Percentiles rank a stretch among this genome's conserved stretches.
Evolutionary conservation across 805 yeast species (phyloP).

Genomic region (Nakazawaea ernobii): DNA sequence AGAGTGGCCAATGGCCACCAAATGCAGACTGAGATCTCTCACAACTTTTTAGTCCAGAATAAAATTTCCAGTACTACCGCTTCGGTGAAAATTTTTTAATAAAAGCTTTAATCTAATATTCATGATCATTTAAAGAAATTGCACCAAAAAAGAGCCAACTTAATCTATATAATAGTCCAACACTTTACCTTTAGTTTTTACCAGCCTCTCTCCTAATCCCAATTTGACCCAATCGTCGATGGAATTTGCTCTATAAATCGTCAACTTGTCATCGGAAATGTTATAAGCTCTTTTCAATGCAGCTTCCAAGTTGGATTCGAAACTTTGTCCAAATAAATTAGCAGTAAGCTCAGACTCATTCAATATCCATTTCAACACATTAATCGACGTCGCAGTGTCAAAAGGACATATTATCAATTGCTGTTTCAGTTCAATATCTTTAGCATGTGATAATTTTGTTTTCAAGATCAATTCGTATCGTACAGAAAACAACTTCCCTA

Average conservation of each 20-base stretch:
- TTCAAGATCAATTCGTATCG: conserved; percentile 46
- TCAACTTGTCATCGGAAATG: conserved; percentile 26
- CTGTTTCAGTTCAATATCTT: conserved; percentile 41
- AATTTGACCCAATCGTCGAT: conserved; percentile 32
- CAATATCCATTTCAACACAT: conserved; percentile 46
- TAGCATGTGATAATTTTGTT: conserved; percentile 41
- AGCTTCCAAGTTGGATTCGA: conserved; percentile 26
- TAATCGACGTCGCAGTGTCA: conserved; percentile 39
- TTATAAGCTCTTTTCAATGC: conserved; percentile 19
- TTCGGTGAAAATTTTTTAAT: background rate
- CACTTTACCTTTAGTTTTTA: conserved; percentile 18
- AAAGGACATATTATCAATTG: conserved; percentile 54
- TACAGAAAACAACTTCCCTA: conserved; percentile 45
- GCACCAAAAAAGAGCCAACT: conserved; percentile 7
- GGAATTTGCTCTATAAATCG: conserved; percentile 15
- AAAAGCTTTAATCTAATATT: background rate
- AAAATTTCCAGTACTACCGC: no score
- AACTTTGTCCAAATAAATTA: conserved; percentile 18
- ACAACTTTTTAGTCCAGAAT: no score
- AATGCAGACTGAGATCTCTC: no score
- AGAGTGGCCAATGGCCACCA: no score
- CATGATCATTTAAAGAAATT: background rate
- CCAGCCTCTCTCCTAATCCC: conserved; percentile 32
- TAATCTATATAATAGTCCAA: conserved; percentile 9
- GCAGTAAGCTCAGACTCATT: conserved; percentile 44